Base-by-base conservation (phyloP, 768 basidiomycete species). In the Tephrocybe sp. region DNA sequence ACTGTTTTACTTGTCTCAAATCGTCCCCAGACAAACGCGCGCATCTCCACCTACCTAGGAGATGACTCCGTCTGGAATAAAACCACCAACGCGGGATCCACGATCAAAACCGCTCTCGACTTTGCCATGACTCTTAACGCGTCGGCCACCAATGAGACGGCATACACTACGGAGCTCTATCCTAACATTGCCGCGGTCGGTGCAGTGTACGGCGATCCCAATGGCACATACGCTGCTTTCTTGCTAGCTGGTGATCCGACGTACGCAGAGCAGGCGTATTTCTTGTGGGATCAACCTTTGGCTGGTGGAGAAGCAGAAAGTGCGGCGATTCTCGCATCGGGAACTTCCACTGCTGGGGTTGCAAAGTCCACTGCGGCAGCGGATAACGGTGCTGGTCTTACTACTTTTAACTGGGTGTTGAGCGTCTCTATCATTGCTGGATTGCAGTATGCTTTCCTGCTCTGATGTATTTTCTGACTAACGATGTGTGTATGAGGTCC, bases 71-170 rank as follows among this genome's bases (percentile, higher is more conserved):
- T 75, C 15, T 87, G 82, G 80, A 74, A 76, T 47, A 64, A 69
- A 39, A 77, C 70, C 8, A 78, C 82, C 9, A 64, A 53, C 13
- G 60, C 63, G n/a, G 79, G 80, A 22, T 68, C 78, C 1, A 83
- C 75, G 18, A 85, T 87, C 63, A 67, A 83, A 57, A 70, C 68
- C 27, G 86, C 84, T 15, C 66, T 82, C 42, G 78, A 86, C 64
- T 82, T 70, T 54, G 75, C 79, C 9, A 80, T 86, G 72, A 71
- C 70, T 7, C 62, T 76, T n/a, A 21, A 11, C 26, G 48, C 38
- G 2, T 21, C 40, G 1, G 16, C 36, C 19, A 40, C 41, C 22
- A 59, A 59, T 2, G 75, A 77, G 51, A 60, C 63, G 6, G 52
- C 61, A n/a, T 72, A 76, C 44, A 67, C 67, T 16, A 63, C 67